Evolutionary conservation across 345 rosid genomes (phyloP), one percentile per base, ranked within the genome.

Genomic region (Acer yangbiense): DNA sequence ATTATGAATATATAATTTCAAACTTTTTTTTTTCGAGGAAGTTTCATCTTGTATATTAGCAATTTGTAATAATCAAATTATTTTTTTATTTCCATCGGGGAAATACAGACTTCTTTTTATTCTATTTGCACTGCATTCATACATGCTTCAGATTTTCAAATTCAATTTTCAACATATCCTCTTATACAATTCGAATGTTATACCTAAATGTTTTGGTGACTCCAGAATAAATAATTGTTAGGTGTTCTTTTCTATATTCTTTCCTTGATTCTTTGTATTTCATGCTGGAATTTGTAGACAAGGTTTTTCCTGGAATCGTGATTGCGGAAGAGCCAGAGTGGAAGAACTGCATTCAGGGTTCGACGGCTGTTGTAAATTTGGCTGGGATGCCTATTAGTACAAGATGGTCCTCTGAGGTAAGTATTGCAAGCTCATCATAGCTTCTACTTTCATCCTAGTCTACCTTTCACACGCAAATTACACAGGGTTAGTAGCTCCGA

Each of bases 341-440:
- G 99, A 80, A 71, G 80, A 82, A 90, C 68, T 86, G 93, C 81
- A 86, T 95, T 54, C 82, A 90, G 77, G 90, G 93, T 69, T 93
- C 98, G 13, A 87, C 85, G 78, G 97, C 92, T 79, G 98, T 93
- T 77, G 98, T 95, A 11, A 95, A 95, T 86, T 91, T 95, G 84
- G 99, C 99, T 7, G 97, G 99, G 73, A 69, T 89, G 82, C 94
- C 98, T 64, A 92, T 95, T 70, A 87, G 93, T 88, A 92, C 96
- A 67, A 90, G 99, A 76, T 95, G 99, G 99, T 92, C 99, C 75
- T 71, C 92, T 21, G 93, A 90, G 98, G 99, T 95, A 70, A 82
- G 87, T 83, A 41, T 71, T 17, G 62, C 52, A 54, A 17, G 16
- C 23, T 74, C 25, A 20, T 29, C 27, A 14, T 39, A 25, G 58